Conservation (phyloP, 495 filamentous ascomycete genomes). For the Xylaria castorea region DNA sequence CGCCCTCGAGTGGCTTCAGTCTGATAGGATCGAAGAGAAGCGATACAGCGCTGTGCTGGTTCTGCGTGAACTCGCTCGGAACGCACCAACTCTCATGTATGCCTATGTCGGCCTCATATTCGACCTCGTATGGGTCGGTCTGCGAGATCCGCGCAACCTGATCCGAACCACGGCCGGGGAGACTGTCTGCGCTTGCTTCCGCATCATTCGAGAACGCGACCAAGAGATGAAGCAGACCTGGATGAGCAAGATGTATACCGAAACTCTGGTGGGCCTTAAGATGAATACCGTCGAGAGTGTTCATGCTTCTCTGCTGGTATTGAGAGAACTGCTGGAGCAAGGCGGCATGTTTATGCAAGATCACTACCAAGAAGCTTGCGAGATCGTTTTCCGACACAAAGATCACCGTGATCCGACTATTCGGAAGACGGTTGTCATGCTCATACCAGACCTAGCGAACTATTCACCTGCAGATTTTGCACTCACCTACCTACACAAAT, state of each 20-base stretch:
- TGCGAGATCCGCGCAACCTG: conserved; percentile 84
- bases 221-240: conserved; percentile 80
- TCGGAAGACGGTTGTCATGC: conserved; percentile 81
- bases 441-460: conserved; percentile 90
- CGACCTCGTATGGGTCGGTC: conserved; percentile 92
- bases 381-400: conserved; percentile 86
- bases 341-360: conserved; percentile 99
- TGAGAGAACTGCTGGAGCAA: conserved; percentile 88
- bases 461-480: conserved; percentile 90
- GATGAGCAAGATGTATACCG: conserved; percentile 86
- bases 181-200: conserved; percentile 89
- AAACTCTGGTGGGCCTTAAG: conserved; percentile 79
- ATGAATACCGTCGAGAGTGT: conserved; percentile 80
- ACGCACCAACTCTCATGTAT: conserved; percentile 93
- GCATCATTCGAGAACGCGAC: conserved; percentile 91
- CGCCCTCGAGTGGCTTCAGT: conserved; percentile 93
- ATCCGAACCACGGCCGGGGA: conserved; percentile 92
- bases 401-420: conserved; percentile 90
- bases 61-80: conserved; percentile 85
- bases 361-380: conserved; percentile 84
- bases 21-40: conserved; percentile 90
- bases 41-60: conserved; percentile 91
- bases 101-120: conserved; percentile 88
- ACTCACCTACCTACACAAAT: conserved; percentile 82
- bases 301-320: conserved; percentile 88